Evolutionary conservation across 2,329 filamentous ascomycete genomes (phyloP), one percentile per base, ranked within the genome.

Genomic region (Penicillium sp.): DNA sequence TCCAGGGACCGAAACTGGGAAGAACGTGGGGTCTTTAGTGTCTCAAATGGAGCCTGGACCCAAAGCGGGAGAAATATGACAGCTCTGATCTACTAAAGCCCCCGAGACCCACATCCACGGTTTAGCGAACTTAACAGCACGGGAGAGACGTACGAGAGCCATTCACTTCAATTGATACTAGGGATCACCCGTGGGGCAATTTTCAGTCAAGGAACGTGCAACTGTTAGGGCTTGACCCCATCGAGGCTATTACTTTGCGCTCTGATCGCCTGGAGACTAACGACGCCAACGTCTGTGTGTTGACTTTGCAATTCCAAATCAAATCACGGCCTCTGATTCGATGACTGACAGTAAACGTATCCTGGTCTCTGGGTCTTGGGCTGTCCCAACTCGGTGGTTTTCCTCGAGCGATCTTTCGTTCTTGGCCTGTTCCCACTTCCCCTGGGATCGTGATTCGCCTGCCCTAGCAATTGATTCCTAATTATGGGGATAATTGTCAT

Each of bases 61-160:
- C 16, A 44, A 26, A 53, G 39, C 53, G 61, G 53, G 52, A 59
- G 48, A 65, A 68, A 70, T 69, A 68, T 70, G 69, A 71, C 67
- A 71, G 68, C 68, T 70, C 69, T 53, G 56, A 69, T 68, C 58
- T 52, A n/a, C 52, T n/a, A 39, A 54, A 43, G 11, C 39, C 22
- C 27, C 54, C 43, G 48, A 37, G 56, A 57, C 58, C 59, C 64
- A 66, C 60, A 26, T 35, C 21, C 27, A 22, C 9, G 45, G 13
- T 54, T 52, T 54, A 56, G 57, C 50, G 57, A 56, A 56, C 33
- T 48, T 49, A 39, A 27, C 37, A 52, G 48, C 51, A 57, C 51
- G 51, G 52, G 48, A 57, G 47, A 39, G 24, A 31, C 14, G 11
- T 22, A 21, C 27, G 13, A 45, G 24, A 31, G 35, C 21, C 22